Evolutionary conservation across 768 basidiomycete species (phyloP), one percentile per base, ranked within the genome.

Genomic region (Trametes sanguinea): DNA sequence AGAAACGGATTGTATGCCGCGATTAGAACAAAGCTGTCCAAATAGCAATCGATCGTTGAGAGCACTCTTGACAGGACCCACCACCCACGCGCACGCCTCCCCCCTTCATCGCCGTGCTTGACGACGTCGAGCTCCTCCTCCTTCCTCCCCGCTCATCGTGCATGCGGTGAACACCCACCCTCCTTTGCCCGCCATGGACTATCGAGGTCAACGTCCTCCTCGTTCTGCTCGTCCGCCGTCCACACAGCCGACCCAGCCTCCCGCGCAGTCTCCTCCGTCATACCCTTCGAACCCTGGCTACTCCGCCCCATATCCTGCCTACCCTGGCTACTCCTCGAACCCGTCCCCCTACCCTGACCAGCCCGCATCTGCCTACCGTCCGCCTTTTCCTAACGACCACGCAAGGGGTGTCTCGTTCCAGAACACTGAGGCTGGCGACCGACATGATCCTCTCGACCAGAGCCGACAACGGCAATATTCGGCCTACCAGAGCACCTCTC

Each of bases 371-470:
- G 29, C 59, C 13, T 63, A 65, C 22, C 65, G 54, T 22, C 57
- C 68, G 30, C 61, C 64, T 11, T 55, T 64, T 43, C 65, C 66
- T 27, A 46, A 32, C 61, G 65, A 59, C n/a, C 52, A 50, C 2
- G 57, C 62, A 32, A 54, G 77, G 46, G 81, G 78, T 66, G 86
- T 93, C 29, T 87, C 87, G 39, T 93, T 93, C 71, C 86, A 87
- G 73, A 80, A 79, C 57, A 78, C 66, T 16, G 90, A 92, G 71
- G 83, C 81, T 69, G 90, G 90, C 51, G 89, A 90, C 75, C 83
- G 89, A 57, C 80, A 77, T 27, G 80, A 76, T 6, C 75, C 80
- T 11, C 75, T 90, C 37, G 88, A 88, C 70, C 76, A 79, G n/a
- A 74, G 78, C 22, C 82, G 83, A 13, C 80, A 81, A 63, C 73